A percentile compares a stretch with the other conserved stretches of the same genome.
Evolutionary conservation across 2,329 filamentous ascomycete species (phyloP).

Genomic region (Phyllosticta citribraziliensis): DNA sequence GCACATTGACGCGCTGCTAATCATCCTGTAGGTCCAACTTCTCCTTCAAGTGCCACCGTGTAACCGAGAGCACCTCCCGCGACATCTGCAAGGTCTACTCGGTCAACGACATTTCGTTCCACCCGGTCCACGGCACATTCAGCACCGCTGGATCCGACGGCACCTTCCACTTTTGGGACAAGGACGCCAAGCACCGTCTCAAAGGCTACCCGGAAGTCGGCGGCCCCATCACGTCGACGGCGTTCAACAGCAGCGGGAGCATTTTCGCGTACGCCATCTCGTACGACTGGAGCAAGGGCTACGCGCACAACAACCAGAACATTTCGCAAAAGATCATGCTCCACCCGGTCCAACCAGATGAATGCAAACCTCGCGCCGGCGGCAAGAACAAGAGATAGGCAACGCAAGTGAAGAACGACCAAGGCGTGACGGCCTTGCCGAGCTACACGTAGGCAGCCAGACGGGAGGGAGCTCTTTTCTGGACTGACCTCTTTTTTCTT

Average conservation of each 20-base stretch:
- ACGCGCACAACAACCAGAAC: slow-evolving; percentile 64
- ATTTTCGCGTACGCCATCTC: slow-evolving; percentile 60
- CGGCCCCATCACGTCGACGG: slow-evolving; percentile 80
- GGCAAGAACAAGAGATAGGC: slow-evolving; percentile 31
- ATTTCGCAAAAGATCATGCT: slow-evolving; percentile 43
- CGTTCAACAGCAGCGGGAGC: slow-evolving; percentile 77
- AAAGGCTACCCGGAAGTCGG: slow-evolving; percentile 55
- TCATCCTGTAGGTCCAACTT: slow-evolving; percentile 59
- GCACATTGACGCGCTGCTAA: slow-evolving; percentile 1
- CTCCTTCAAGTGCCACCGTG: slow-evolving; percentile 97
- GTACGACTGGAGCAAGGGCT: slow-evolving; percentile 98
- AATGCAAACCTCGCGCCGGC: slow-evolving; percentile 41
- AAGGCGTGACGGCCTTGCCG: neutral
- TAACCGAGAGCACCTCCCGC: slow-evolving; percentile 50
- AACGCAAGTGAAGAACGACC: neutral
- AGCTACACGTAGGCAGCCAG: neutral
- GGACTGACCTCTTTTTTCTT: neutral
- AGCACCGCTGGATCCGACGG: slow-evolving; percentile 92
- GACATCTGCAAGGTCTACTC: slow-evolving; percentile 84
- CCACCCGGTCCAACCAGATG: slow-evolving; percentile 38
- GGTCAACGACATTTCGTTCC: slow-evolving; percentile 96
- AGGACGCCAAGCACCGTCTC: slow-evolving; percentile 43
- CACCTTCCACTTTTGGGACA: slow-evolving; percentile 94
- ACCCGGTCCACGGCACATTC: slow-evolving; percentile 95
- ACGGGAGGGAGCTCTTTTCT: no score